Evolutionary conservation across 176 grass and related monocot species (phyloP), one percentile per base, ranked within the genome.

Genomic region (Carex kokanica): DNA sequence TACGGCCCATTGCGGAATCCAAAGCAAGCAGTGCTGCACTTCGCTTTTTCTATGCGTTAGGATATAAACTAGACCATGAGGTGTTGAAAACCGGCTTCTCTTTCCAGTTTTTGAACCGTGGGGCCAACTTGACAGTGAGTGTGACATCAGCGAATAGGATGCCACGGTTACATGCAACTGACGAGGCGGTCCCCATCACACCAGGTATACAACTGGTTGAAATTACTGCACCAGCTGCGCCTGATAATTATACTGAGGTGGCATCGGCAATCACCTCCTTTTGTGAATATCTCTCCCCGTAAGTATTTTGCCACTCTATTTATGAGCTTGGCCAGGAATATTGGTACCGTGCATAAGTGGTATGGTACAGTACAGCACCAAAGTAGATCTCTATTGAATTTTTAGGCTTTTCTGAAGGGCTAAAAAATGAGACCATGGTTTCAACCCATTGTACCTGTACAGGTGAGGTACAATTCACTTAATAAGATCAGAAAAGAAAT

Each of bases 31-130:
- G 80, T 84, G 92, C 93, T 16, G 95, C 87, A 8, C 69, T 98
- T 83, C 90, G 88, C 34, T 98, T 94, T 90, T 98, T 98, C 83
- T 93, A 94, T 60, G 65, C 71, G 14, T 78, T 98, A 66, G 95
- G 95, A 25, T 98, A 98, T 85, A 98, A 94, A 72, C 73, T 98
- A 83, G 95, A 98, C 58, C 90, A 98, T 63, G 95, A 98, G 83
- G 60, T 98, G 73, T 60, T 98, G 87, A 98, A 98, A 86, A 84
- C 89, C 2, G 92, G 95, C 47, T 98, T 94, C 70, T 88, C 92
- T 25, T 98, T 94, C 40, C 87, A 81, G 75, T 88, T 94, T 82
- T 85, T 93, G 11, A 52, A 14, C 60, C 87, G 89, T 84, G 95
- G 92, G 72, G 90, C 90, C 47, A 92, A 89, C 47, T 89, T 98